Evolutionary conservation across 495 filamentous ascomycete genomes (phyloP), one percentile per base, ranked within the genome.

Genomic region (Neurospora sp.): DNA sequence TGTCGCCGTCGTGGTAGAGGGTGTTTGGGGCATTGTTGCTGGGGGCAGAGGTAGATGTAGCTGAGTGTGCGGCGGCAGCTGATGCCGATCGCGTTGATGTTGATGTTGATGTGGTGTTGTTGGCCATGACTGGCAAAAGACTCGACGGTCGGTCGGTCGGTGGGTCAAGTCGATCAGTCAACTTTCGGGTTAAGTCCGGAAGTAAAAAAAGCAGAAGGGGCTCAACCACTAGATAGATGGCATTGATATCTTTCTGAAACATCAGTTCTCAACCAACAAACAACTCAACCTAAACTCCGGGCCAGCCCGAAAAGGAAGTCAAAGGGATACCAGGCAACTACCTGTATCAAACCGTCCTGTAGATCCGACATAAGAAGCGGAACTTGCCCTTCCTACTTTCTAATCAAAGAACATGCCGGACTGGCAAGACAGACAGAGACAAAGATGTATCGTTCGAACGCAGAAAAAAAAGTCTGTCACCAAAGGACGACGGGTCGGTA

Each of bases 1-100:
- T 94, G 84, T 98, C 92, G 74, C 95, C 95, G 40, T 83, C 82
- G 74, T 87, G 88, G 75, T 85, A 82, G 70, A 87, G 81, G 48
- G 73, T 76, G 73, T 82, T 79, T 68, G 81, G 76, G 77, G 86
- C 81, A 75, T 74, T 72, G 44, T 73, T 75, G 69, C 81, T 84
- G 22, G 75, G 77, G 78, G 76, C 20, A 39, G 68, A 71, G 40
- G 37, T 61, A 35, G 35, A 20, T 45, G 31, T 16, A 18, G 6
- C 16, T 35, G 68, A 31, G 20, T 10, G 22, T 40, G 68, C 10
- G 20, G 68, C 31, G 20, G 45, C 12, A 12, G 45, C 45, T 27
- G n/a, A 10, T 20, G 45, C n/a, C 20, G 45, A 4, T 9, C 3
- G 45, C 2, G 20, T 20, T 53, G 45, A 53, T 22, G n/a, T 53